These are phyloP conservation scores for Hypericum perforatum DNA, from an alignment of 345 rosid genomes.

Conservation along the genomic window DNA sequence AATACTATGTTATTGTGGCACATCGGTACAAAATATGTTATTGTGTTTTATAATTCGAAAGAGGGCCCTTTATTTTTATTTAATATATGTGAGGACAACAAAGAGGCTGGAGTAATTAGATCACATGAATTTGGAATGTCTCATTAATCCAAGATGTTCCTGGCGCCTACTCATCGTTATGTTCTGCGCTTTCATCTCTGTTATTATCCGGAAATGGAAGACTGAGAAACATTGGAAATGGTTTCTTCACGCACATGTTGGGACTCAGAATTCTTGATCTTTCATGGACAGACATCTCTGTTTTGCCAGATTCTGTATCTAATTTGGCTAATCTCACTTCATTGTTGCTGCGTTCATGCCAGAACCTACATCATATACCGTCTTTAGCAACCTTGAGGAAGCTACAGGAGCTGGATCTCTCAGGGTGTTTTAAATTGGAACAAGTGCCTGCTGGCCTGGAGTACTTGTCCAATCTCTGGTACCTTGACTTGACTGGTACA, in stretches of 20 bases:
- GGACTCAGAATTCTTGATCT: constrained; percentile 8
- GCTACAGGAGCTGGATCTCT: constrained; percentile 10
- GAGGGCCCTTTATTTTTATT: too few relatives aligned
- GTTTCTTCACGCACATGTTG: constrained; percentile 10
- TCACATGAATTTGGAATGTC: too few relatives aligned
- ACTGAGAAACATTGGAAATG: background rate
- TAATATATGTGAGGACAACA: too few relatives aligned
- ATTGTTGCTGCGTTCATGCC: background rate
- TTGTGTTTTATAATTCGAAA: too few relatives aligned
- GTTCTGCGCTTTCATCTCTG: background rate
- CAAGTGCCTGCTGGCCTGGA: constrained; percentile 2
- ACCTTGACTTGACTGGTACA: constrained; percentile 7
- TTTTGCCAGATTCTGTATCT: constrained; percentile 6
- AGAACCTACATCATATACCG: background rate
- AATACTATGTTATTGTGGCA: too few relatives aligned
- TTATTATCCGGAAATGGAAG: constrained; percentile 6
- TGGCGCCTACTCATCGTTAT: background rate
- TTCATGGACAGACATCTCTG: background rate
- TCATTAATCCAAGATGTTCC: constrained; percentile 2
- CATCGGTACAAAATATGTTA: too few relatives aligned
- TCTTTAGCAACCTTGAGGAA: constrained; percentile 4
- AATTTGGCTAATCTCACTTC: constrained; percentile 5
- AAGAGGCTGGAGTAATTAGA: too few relatives aligned
- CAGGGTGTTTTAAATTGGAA: background rate
- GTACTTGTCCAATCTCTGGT: constrained; percentile 9